Evolutionary conservation across 1,284 basidiomycete species (phyloP).

Genomic region (Tylopilus orsonianus): DNA sequence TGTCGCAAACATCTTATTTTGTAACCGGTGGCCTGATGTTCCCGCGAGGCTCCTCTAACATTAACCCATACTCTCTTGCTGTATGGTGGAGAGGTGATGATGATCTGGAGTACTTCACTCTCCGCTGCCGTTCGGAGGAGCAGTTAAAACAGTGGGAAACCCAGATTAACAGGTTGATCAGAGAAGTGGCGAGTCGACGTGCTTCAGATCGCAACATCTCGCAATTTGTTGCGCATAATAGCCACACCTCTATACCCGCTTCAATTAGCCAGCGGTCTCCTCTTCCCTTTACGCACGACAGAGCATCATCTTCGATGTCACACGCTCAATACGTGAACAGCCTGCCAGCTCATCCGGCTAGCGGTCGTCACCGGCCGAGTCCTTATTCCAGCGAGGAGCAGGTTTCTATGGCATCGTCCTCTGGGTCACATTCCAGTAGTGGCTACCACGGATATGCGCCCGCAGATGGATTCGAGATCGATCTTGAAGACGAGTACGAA

Average conservation of each 20-base stretch:
- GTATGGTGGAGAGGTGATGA: slow-evolving; percentile 95
- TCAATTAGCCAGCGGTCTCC: slow-evolving; percentile 31
- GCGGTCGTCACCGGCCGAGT: slow-evolving; percentile 38
- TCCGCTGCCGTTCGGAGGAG: slow-evolving; percentile 92
- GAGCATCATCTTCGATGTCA: slow-evolving; percentile 39
- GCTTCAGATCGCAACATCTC: slow-evolving; percentile 57
- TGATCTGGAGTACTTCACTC: slow-evolving; percentile 90
- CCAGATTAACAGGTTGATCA: slow-evolving; percentile 85
- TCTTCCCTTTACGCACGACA: slow-evolving; percentile 44
- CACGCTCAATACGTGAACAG: slow-evolving; percentile 31
- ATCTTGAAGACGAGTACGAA: slow-evolving; percentile 70
- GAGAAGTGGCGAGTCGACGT: slow-evolving; percentile 62
- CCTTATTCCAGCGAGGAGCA: slow-evolving; percentile 45
- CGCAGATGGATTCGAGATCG: slow-evolving; percentile 64
- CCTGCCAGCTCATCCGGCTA: slow-evolving; percentile 39
- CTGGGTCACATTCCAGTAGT: slow-evolving; percentile 37
- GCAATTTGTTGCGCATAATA: slow-evolving; percentile 38
- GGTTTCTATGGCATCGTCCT: slow-evolving; percentile 32
- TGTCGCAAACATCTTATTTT: slow-evolving; percentile 30
- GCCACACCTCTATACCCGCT: slow-evolving; percentile 27
- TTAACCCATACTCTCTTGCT: slow-evolving; percentile 66
- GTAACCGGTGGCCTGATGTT: slow-evolving; percentile 10
- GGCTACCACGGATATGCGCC: slow-evolving; percentile 62
- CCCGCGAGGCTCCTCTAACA: slow-evolving; percentile 41
- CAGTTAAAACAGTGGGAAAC: slow-evolving; percentile 92